These are phyloP conservation scores for Marasmius sp. DNA, from an alignment of 1,284 basidiomycete genomes.

Conservation along the genomic window DNA sequence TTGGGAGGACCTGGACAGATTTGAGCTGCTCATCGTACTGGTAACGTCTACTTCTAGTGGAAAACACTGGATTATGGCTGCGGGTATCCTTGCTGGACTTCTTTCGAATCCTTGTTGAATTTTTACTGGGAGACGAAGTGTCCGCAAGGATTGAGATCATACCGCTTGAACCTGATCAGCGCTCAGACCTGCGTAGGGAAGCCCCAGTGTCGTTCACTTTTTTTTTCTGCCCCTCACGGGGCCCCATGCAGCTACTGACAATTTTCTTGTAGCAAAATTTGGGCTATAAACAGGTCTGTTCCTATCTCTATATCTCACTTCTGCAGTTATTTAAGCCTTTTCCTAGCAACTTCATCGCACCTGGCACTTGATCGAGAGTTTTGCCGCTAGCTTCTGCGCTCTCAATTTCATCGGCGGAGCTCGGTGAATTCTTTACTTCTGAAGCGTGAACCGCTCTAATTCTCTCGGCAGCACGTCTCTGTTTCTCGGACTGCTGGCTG, in stretches of 20 bases:
- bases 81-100: conserved; percentile 70
- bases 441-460: neutral
- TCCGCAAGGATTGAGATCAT: conserved; percentile 80
- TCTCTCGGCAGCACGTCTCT: conserved; percentile 58
- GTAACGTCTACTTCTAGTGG: conserved; percentile 72
- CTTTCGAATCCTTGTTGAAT: conserved; percentile 25
- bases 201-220: conserved; percentile 62
- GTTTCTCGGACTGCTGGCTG: conserved; percentile 80
- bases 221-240: conserved; percentile 37
- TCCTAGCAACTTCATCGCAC: conserved; percentile 76
- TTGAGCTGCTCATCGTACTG: conserved; percentile 41
- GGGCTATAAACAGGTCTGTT: conserved; percentile 77
- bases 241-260: conserved; percentile 50
- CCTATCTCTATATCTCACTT: neutral
- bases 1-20: conserved; percentile 29
- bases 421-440: conserved; percentile 44
- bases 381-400: conserved; percentile 82
- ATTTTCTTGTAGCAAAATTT: conserved; percentile 58
- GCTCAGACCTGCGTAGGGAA: conserved; percentile 96
- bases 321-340: conserved; percentile 11
- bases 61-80: conserved; percentile 73
- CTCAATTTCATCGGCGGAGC: conserved; percentile 86
- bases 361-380: conserved; percentile 80
- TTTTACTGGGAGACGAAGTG: conserved; percentile 19
- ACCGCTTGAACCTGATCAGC: conserved; percentile 95